Evolutionary conservation across 108 stramenopile genomes (phyloP).

Genomic region (Fragilariopsis cylindrus): DNA sequence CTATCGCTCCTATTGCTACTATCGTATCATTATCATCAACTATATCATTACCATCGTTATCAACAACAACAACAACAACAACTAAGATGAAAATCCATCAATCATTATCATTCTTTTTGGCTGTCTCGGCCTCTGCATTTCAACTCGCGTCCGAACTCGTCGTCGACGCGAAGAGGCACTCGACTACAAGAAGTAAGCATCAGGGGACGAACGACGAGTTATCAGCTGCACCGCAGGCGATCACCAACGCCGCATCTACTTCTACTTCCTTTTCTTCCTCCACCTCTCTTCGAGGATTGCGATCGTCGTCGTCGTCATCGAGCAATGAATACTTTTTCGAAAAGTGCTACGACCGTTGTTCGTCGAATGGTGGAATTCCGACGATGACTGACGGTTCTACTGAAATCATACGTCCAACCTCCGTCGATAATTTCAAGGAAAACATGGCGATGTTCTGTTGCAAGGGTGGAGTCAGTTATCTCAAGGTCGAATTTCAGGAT

Average conservation of each 20-base stretch:
- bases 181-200: neutral
- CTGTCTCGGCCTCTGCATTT: neutral
- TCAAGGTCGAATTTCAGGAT: conserved; percentile 10
- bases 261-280: neutral
- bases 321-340: neutral
- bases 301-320: neutral
- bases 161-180: conserved; percentile 12
- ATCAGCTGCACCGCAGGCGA: too few species aligned
- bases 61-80: neutral
- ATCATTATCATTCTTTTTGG: conserved; percentile 6
- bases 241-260: too few species aligned
- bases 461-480: conserved; percentile 16
- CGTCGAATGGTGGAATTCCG: neutral
- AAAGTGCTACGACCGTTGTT: neutral
- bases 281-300: neutral
- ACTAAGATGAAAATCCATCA: conserved; percentile 17
- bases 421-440: neutral
- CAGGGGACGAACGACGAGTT: neutral
- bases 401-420: neutral
- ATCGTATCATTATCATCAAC: too few species aligned
- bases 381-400: neutral
- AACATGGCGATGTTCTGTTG: conserved; percentile 7
- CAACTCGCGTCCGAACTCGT: conserved; percentile 4
- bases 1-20: too few species aligned
- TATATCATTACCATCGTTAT: too few species aligned